Evolutionary conservation across 2,329 filamentous ascomycete species (phyloP).

Genomic region (Talaromyces sp.): DNA sequence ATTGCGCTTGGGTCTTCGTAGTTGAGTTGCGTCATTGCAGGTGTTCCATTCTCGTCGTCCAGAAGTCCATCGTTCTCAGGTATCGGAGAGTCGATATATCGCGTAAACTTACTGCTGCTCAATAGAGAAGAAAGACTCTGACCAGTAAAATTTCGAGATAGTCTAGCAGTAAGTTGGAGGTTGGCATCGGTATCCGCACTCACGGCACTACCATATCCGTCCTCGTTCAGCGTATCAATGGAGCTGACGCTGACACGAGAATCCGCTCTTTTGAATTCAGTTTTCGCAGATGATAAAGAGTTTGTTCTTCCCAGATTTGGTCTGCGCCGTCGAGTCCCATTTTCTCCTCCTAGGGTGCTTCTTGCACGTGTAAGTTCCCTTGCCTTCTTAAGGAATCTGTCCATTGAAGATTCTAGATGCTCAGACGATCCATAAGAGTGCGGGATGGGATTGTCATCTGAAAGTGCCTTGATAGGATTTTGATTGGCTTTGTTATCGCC

Average conservation of each 20-base stretch:
- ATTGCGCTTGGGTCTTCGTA: constrained; percentile 50
- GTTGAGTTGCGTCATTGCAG: constrained; percentile 44
- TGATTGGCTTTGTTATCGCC: neutral
- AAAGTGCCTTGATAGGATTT: constrained; percentile 11
- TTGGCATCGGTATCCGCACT: constrained; percentile 22
- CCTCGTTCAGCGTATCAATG: constrained; percentile 46
- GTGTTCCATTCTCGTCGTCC: constrained; percentile 32
- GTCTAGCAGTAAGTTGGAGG: constrained; percentile 18
- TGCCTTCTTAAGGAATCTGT: constrained; percentile 38
- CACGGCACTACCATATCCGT: constrained; percentile 34
- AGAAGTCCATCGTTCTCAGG: constrained; percentile 21
- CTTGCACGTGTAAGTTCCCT: constrained; percentile 29
- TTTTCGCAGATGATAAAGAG: constrained; percentile 34
- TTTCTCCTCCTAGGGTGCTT: constrained; percentile 19
- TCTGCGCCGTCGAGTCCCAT: constrained; percentile 26
- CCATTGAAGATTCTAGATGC: constrained; percentile 36
- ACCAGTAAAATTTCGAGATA: constrained; percentile 20
- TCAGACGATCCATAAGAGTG: constrained; percentile 19
- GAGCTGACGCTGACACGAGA: constrained; percentile 46
- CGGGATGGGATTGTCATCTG: constrained; percentile 16
- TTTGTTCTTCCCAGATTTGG: constrained; percentile 40
- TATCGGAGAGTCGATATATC: constrained; percentile 24
- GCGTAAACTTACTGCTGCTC: constrained; percentile 25
- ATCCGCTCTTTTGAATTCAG: constrained; percentile 21
- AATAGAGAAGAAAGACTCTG: constrained; percentile 30